Conservation (phyloP, 495 filamentous ascomycete genomes). For the Lasiosphaeria ovina region DNA sequence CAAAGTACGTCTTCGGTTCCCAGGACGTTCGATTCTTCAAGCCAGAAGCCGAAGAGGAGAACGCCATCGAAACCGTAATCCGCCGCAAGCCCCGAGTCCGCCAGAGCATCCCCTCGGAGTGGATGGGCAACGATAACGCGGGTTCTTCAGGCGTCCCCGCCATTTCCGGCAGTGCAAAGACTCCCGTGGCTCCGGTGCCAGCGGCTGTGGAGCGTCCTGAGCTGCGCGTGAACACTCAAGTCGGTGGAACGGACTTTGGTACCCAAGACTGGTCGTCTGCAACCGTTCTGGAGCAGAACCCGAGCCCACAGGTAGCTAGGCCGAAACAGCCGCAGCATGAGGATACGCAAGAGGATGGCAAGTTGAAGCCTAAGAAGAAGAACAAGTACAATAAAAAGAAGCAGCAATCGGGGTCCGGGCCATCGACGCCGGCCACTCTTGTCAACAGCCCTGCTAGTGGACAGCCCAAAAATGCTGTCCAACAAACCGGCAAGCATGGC, state of each 20-base stretch:
- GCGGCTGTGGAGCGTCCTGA: too few relatives aligned
- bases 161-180: neutral
- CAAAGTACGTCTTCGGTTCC: too few relatives aligned
- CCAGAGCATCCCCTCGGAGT: neutral
- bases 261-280: too few relatives aligned
- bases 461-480: too few relatives aligned
- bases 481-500: too few relatives aligned
- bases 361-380: neutral
- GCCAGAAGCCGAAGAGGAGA: neutral
- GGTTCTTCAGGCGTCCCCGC: neutral
- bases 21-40: too few relatives aligned
- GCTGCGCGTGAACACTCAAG: too few relatives aligned
- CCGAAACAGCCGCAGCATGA: neutral
- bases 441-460: too few relatives aligned
- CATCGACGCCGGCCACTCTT: too few relatives aligned
- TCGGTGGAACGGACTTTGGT: too few relatives aligned
- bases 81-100: neutral
- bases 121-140: neutral
- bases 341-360: neutral
- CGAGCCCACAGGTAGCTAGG: too few relatives aligned
- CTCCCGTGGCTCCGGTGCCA: neutral
- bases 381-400: neutral
- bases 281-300: too few relatives aligned
- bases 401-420: neutral
- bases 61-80: conserved; percentile 4